Conservation (phyloP, 2,329 filamentous ascomycete genomes). For the Plenodomus tracheiphilus region DNA sequence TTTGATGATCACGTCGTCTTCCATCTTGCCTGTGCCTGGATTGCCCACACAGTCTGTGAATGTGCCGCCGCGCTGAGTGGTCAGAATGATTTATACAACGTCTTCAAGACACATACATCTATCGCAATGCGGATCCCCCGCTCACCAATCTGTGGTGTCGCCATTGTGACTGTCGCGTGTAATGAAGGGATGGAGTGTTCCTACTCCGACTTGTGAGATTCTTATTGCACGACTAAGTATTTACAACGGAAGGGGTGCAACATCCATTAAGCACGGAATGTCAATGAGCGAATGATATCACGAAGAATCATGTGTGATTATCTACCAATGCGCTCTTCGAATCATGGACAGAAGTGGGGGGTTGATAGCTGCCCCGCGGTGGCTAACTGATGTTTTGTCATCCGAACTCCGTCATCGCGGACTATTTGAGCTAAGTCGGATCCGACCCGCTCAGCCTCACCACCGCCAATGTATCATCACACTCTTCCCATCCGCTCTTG, state of each 20-base stretch:
- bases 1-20: conserved; percentile 81
- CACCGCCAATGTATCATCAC: no score
- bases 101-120: conserved; percentile 39
- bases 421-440: not conserved
- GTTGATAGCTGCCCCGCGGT: conserved; percentile 10
- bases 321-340: not conserved
- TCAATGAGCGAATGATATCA: not conserved
- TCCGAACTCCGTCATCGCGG: not conserved
- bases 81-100: conserved; percentile 6
- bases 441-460: not conserved
- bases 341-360: conserved; percentile 8
- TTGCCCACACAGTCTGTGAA: conserved; percentile 94
- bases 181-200: not conserved
- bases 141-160: conserved; percentile 25
- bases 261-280: conserved; percentile 1
- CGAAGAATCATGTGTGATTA: not conserved
- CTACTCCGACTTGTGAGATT: not conserved
- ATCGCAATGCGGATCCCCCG: conserved; percentile 77
- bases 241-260: not conserved
- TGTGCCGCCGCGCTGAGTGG: conserved; percentile 72
- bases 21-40: conserved; percentile 66
- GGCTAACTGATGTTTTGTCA: conserved; percentile 10
- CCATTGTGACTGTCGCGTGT: conserved; percentile 22
- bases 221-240: not conserved
- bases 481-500: no score